Base-by-base conservation (phyloP, 495 filamentous ascomycete species). In the Aspergillus olivimuriae region DNA sequence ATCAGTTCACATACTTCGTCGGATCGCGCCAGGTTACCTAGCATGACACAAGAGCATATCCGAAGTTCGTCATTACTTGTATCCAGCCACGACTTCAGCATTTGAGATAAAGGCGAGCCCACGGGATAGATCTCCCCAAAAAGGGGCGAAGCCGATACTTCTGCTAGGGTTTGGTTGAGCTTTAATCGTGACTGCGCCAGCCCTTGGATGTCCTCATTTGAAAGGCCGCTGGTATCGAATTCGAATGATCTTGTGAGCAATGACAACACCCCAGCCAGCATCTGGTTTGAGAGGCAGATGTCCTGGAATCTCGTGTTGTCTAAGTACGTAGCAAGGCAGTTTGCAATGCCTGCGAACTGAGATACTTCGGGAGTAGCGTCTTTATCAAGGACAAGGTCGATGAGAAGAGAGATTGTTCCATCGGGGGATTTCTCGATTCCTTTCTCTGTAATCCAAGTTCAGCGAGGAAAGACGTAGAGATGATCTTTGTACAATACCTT, bases 1-100 rank as follows among this genome's bases (percentile, higher is more conserved):
- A 90, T 76, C 28, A 69, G 47, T 18, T 56, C 60, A 54, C 80
- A 84, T 10, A 78, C 62, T 35, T 71, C 74, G 51, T 89, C 84
- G 1, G 82, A 84, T 46, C 84, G 79, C 32, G 80, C 76, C n/a
- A 90, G 52, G 53, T 91, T 92, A 16, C 87, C 87, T 4, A 90
- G 74, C 46, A 84, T 75, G 14, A 90, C 65, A 54, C 85, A 90
- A 12, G 84, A 80, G 22, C 82, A 82, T n/a, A 83, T 75, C 49
- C 82, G 82, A 1, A 89, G 72, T 35, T 83, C 72, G 3, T 74
- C 63, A 35, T 80, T 69, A 0, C 56, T 56, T 22, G 58, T 60
- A 20, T 56, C 43, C 11, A 82, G 58, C 78, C 78, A 83, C 10
- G 62, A 57, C 24, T 69, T 68, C n/a, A 89, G 58, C 32, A 69